These are phyloP conservation scores for Ceratobasidium sp. DNA, from an alignment of 1,284 basidiomycete genomes.

Conservation along the genomic window DNA sequence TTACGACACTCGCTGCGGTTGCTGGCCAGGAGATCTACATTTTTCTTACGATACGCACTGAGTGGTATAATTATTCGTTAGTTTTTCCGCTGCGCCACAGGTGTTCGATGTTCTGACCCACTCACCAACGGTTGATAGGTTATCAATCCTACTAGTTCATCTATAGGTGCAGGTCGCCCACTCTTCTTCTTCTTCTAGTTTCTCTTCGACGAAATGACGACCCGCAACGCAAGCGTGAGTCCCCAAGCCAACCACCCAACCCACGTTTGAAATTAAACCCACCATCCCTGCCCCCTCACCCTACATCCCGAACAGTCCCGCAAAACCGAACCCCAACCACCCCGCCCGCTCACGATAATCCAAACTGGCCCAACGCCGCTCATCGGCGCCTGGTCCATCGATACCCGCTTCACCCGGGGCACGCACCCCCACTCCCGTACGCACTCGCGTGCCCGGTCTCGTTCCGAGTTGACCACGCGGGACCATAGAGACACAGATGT, in stretches of 20 bases:
- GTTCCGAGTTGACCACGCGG: constrained; percentile 2
- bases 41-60: constrained; percentile 2
- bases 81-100: not conserved
- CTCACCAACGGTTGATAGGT: not conserved
- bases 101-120: not conserved
- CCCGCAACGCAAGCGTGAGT: constrained; percentile 37
- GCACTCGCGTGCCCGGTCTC: not conserved
- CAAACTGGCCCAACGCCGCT: constrained; percentile 21
- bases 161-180: constrained; percentile 37
- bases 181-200: not conserved
- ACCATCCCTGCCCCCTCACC: not conserved
- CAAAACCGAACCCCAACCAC: constrained; percentile 25
- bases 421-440: constrained; percentile 9
- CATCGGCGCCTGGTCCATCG: constrained; percentile 35
- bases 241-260: too few relatives aligned
- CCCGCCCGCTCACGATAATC: constrained; percentile 20
- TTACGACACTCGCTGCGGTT: too few relatives aligned
- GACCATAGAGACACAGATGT: constrained; percentile 36
- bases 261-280: too few relatives aligned
- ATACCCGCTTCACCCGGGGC: constrained; percentile 35
- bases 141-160: not conserved
- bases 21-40: not conserved
- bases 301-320: constrained; percentile 25
- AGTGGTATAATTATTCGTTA: constrained; percentile 29
- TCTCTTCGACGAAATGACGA: constrained; percentile 4